These are phyloP conservation scores for Nannochloris sp. DNA, from an alignment of 139 green algal genomes.

Conservation along the genomic window DNA sequence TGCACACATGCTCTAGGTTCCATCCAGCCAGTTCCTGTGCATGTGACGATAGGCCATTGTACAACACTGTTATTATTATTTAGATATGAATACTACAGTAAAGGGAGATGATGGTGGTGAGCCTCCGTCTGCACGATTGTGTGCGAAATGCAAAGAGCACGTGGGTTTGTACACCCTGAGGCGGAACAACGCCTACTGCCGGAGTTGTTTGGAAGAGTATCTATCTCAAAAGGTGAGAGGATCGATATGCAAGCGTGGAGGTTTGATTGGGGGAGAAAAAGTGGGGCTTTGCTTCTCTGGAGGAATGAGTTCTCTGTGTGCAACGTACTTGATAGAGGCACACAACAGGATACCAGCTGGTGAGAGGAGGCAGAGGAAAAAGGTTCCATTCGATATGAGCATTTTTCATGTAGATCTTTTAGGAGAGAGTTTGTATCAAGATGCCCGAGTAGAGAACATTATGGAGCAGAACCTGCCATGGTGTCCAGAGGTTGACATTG, in stretches of 20 bases:
- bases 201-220: conserved; percentile 9
- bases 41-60: too few species aligned
- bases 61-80: too few species aligned
- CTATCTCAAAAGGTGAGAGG: conserved; percentile 36
- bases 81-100: too few species aligned
- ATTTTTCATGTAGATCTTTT: not conserved
- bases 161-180: too few species aligned
- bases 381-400: not conserved
- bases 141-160: too few species aligned
- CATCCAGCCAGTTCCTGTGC: too few species aligned
- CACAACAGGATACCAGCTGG: not conserved
- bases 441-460: conserved; percentile 5
- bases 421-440: conserved; percentile 21
- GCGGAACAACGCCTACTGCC: not conserved
- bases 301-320: conserved; percentile 26
- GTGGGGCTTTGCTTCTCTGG: conserved; percentile 52
- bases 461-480: too few species aligned
- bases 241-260: not conserved
- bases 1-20: too few species aligned
- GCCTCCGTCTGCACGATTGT: too few species aligned
- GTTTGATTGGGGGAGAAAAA: conserved; percentile 21
- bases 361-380: not conserved
- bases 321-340: conserved; percentile 32
- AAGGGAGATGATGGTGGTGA: too few species aligned
- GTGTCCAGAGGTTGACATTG: not conserved